phyloP scores from a whole-genome alignment of 306 rosid species.

The Lagenaria siceraria region DNA sequence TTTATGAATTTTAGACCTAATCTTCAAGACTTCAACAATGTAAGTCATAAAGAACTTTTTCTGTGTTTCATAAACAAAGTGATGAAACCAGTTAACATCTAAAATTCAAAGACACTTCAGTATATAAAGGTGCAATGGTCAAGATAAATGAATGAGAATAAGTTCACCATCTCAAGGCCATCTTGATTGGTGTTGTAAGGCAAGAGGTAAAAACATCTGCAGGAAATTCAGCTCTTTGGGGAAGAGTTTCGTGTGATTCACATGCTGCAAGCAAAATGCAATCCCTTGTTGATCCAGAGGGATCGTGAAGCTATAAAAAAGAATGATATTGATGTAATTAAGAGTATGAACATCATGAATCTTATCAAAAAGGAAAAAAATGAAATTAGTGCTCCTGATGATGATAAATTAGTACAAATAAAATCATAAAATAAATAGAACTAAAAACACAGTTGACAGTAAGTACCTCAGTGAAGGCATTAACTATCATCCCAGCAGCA shows the following conservation, averaged over 20 bases:
- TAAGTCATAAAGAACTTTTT: background rate
- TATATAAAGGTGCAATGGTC: background rate
- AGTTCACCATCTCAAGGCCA: conserved; percentile 92
- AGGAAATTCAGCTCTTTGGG: conserved; percentile 96
- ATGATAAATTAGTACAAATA: background rate
- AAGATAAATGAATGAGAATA: conserved; percentile 1
- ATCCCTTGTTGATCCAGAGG: conserved; percentile 73
- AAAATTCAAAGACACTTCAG: background rate
- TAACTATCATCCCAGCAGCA: conserved; percentile 84
- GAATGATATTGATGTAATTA: conserved; percentile 11
- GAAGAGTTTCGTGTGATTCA: conserved; percentile 94
- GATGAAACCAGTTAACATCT: background rate
- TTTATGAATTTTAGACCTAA: background rate
- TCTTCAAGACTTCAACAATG: background rate
- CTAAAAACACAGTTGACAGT: background rate
- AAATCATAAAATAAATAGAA: conserved; percentile 13
- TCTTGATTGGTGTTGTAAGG: conserved; percentile 97
- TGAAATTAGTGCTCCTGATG: background rate
- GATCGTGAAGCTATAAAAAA: conserved; percentile 64
- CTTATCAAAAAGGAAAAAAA: background rate
- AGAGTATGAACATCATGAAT: background rate
- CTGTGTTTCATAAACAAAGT: background rate
- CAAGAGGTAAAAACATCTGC: conserved; percentile 97
- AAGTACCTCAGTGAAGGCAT: conserved; percentile 70
- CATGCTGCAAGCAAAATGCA: conserved; percentile 97